A percentile compares a stretch with the other conserved stretches of the same genome.
Conservation (phyloP, 805 yeast species). For the Maudiozyma serrabonitensis region DNA sequence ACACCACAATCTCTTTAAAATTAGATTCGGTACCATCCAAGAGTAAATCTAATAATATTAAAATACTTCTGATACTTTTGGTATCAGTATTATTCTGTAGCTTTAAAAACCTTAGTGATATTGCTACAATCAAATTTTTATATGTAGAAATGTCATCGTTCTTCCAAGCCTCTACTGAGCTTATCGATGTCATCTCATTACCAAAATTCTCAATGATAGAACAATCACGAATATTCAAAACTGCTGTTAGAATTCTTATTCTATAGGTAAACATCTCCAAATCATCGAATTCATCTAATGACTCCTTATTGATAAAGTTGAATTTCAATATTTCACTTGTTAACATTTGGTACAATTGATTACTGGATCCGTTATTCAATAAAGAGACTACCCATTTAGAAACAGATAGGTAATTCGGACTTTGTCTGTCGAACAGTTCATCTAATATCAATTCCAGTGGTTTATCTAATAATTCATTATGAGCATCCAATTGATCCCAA, state of each 20-base stretch:
- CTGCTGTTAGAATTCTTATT: slow-evolving; percentile 41
- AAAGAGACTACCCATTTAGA: slow-evolving; percentile 41
- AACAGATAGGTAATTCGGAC: slow-evolving; percentile 35
- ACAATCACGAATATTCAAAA: slow-evolving; percentile 39
- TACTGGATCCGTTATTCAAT: slow-evolving; percentile 44
- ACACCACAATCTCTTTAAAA: slow-evolving; percentile 37
- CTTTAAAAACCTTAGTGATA: slow-evolving; percentile 39
- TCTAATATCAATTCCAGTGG: slow-evolving; percentile 66
- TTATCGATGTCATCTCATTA: slow-evolving; percentile 51
- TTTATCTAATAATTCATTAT: slow-evolving; percentile 33
- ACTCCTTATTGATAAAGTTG: slow-evolving; percentile 26
- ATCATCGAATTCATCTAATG: slow-evolving; percentile 44
- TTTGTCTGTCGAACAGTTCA: slow-evolving; percentile 38
- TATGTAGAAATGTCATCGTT: slow-evolving; percentile 46
- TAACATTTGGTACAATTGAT: slow-evolving; percentile 50
- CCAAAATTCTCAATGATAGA: slow-evolving; percentile 40
- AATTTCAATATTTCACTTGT: slow-evolving; percentile 43
- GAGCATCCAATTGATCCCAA: slow-evolving; percentile 61
- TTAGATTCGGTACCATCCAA: slow-evolving; percentile 50
- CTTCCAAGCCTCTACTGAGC: slow-evolving; percentile 26
- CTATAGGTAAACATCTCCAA: slow-evolving; percentile 54
- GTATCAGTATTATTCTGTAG: slow-evolving; percentile 27
- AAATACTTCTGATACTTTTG: slow-evolving; percentile 33
- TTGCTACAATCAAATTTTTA: slow-evolving; percentile 42
- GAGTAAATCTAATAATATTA: slow-evolving; percentile 38